Base-by-base conservation (phyloP, 2,329 filamentous ascomycete species). In the Waltergamsia citrina region DNA sequence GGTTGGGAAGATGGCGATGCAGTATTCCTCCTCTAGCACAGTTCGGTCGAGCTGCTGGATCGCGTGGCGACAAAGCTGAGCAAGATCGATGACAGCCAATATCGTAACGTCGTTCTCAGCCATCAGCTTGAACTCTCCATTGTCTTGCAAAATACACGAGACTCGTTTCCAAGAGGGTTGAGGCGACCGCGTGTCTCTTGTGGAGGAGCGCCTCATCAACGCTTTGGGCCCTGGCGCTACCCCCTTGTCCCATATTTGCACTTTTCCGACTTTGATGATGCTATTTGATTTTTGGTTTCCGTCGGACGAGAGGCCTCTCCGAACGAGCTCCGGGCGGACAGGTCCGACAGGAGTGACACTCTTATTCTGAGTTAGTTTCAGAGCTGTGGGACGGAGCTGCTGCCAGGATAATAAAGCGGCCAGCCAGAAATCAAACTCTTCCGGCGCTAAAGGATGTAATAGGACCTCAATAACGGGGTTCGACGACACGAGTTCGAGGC, bases 211-310 rank as follows among this genome's bases (percentile, higher is more conserved):
- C 45, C 67, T 70, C 32, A 74, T 64, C 36, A 78, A 69, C 14
- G 72, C 63, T 29, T 65, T 61, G 6, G 76, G 72, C 24, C 69
- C 68, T 14, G 59, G 57, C 10, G 74, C 66, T 6, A 63, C 50
- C 2, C 79, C 81, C 52, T 83, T 92, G 57, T 96, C 87, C 90
- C 88, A 95, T 30, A 94, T 69, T 50, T 87, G 79, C 51, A 94
- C 75, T 51, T 87, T 88, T 36, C 87, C 92, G 31, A 95, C 85
- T 53, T 96, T 98, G 63, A 96, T 96, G 43, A 96, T 92, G 36
- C 81, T 92, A 2, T 56, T 50, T 3, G 53, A 42, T 19, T 53
- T 62, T 43, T 43, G 33, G 26, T 48, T 53, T 24, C 59, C 52
- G n/a, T 46, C 44, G 34, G 25, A 48, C 2, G 51, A 52, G 31